A percentile compares a stretch with the other conserved stretches of the same genome.
These are phyloP conservation scores for Candida caryicola DNA, from an alignment of 805 yeast genomes.

Conservation along the genomic window DNA sequence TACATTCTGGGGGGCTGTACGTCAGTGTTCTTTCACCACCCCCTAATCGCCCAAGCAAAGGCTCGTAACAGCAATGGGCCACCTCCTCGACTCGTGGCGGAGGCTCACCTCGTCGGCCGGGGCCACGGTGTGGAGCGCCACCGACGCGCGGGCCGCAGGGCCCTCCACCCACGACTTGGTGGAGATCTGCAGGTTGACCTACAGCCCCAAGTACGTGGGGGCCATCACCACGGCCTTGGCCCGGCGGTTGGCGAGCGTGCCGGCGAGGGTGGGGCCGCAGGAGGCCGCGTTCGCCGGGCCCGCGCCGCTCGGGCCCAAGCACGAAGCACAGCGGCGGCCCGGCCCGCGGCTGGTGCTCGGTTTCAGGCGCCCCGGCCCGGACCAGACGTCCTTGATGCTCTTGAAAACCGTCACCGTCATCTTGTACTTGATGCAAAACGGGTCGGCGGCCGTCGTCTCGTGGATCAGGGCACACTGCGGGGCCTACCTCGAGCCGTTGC, in stretches of 20 bases:
- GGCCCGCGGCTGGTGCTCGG: too few relatives aligned
- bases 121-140: slow-evolving; percentile 32
- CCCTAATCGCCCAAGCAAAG: too few relatives aligned
- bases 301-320: too few relatives aligned
- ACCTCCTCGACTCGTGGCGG: slow-evolving; percentile 6
- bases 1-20: too few relatives aligned
- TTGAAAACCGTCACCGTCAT: slow-evolving; percentile 53
- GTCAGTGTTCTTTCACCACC: too few relatives aligned
- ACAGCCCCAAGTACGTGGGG: slow-evolving; percentile 34
- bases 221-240: slow-evolving; percentile 39
- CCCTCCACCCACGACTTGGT: slow-evolving; percentile 56
- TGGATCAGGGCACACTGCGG: slow-evolving; percentile 35
- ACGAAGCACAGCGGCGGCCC: not conserved
- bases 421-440: slow-evolving; percentile 50
- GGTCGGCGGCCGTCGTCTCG: slow-evolving; percentile 47
- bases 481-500: slow-evolving; percentile 17
- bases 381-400: slow-evolving; percentile 20
- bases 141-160: slow-evolving; percentile 52
- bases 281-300: too few relatives aligned
- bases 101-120: slow-evolving; percentile 14
- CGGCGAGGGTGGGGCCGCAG: slow-evolving; percentile 36
- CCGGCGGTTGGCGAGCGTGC: slow-evolving; percentile 42
- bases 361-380: too few relatives aligned
- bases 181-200: slow-evolving; percentile 48
- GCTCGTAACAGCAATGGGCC: slow-evolving; percentile 2